phyloP scores from a whole-genome alignment of 1,284 basidiomycete genomes.

The Leccinum holopus region DNA sequence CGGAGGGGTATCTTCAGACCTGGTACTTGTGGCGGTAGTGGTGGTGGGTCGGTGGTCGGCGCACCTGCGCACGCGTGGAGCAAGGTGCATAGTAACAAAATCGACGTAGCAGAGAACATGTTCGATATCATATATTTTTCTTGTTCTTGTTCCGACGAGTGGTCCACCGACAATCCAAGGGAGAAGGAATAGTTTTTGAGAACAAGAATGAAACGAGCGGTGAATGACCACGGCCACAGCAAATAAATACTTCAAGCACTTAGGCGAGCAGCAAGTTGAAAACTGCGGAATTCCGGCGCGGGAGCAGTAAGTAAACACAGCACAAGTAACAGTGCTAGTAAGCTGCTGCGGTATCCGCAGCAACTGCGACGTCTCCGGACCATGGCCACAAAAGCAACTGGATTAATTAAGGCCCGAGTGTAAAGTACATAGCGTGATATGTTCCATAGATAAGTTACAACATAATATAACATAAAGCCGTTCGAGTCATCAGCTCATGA shows the following conservation, averaged over 20 bases:
- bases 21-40: not conserved
- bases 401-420: not conserved
- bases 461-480: not conserved
- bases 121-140: constrained; percentile 13
- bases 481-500: not conserved
- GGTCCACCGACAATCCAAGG: not conserved
- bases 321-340: not conserved
- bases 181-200: not conserved
- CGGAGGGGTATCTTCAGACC: constrained; percentile 26
- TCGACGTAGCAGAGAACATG: constrained; percentile 9
- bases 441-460: not conserved
- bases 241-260: constrained; percentile 9
- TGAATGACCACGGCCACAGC: not conserved
- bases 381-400: too few species aligned
- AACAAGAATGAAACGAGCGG: not conserved
- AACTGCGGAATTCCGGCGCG: constrained; percentile 13
- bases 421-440: not conserved
- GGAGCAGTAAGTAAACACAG: not conserved
- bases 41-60: constrained; percentile 14
- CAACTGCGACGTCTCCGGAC: not conserved
- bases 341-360: not conserved
- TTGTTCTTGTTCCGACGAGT: not conserved
- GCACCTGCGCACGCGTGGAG: constrained; percentile 7
- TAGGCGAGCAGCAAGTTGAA: not conserved
- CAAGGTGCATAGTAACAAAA: constrained; percentile 19